Conservation (phyloP, 495 filamentous ascomycete species). For the Astrocystis sublimbata region DNA sequence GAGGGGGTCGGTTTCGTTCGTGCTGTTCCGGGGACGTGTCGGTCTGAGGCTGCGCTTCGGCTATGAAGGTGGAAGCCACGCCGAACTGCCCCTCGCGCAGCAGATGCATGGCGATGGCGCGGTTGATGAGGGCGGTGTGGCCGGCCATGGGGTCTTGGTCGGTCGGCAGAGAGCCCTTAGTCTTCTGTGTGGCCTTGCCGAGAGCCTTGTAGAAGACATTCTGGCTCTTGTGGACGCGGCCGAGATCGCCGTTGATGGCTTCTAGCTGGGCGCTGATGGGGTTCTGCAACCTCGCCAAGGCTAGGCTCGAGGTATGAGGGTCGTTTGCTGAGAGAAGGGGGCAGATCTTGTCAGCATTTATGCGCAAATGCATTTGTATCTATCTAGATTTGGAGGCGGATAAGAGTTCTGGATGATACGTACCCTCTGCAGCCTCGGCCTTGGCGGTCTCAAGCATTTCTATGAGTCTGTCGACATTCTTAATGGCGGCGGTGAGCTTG, state of each 20-base stretch:
- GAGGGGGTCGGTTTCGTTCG: slow-evolving; percentile 5
- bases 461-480: slow-evolving; percentile 79
- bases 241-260: slow-evolving; percentile 72
- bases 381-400: neutral
- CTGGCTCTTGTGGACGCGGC: slow-evolving; percentile 73
- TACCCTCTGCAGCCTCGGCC: slow-evolving; percentile 67
- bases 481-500: slow-evolving; percentile 70
- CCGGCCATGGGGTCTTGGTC: slow-evolving; percentile 81
- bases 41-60: slow-evolving; percentile 51
- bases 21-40: slow-evolving; percentile 8
- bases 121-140: slow-evolving; percentile 76
- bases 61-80: slow-evolving; percentile 79
- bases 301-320: slow-evolving; percentile 65
- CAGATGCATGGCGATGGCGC: slow-evolving; percentile 94
- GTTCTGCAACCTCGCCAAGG: slow-evolving; percentile 80
- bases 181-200: slow-evolving; percentile 59
- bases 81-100: slow-evolving; percentile 90
- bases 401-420: neutral
- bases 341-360: no score
- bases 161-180: slow-evolving; percentile 63
- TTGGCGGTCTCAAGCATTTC: slow-evolving; percentile 71
- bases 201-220: slow-evolving; percentile 80
- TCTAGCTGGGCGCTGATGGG: slow-evolving; percentile 78
- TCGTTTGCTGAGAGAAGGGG: slow-evolving; percentile 53
- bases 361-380: no score